A percentile compares a stretch with the other conserved stretches of the same genome.
phyloP scores from a whole-genome alignment of 2,329 filamentous ascomycete genomes.

The Zalaria sp. region DNA sequence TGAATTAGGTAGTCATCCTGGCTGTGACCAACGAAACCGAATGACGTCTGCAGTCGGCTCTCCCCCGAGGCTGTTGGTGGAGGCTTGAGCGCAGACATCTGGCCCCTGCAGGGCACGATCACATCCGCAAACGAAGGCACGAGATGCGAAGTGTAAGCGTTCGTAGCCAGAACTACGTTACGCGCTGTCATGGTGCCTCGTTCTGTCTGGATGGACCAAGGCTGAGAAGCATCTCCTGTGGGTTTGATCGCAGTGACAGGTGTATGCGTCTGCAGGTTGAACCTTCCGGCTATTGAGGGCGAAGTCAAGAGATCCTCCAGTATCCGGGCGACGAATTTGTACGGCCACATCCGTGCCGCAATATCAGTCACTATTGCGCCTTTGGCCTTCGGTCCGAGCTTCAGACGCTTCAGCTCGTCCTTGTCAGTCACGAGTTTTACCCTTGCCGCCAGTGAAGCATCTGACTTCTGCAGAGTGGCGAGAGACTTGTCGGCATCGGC shows the following conservation, averaged over 20 bases:
- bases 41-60: slow-evolving; percentile 40
- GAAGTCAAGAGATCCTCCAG: slow-evolving; percentile 44
- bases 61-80: slow-evolving; percentile 23
- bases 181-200: slow-evolving; percentile 52
- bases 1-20: slow-evolving; percentile 64
- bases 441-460: slow-evolving; percentile 41
- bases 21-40: slow-evolving; percentile 46
- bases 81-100: slow-evolving; percentile 53
- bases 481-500: slow-evolving; percentile 37
- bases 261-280: slow-evolving; percentile 66
- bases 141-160: slow-evolving; percentile 69
- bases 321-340: slow-evolving; percentile 65
- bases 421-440: slow-evolving; percentile 26
- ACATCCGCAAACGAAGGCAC: slow-evolving; percentile 54
- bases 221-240: slow-evolving; percentile 5
- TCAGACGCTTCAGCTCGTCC: slow-evolving; percentile 35
- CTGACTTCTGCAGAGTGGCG: slow-evolving; percentile 30
- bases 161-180: slow-evolving; percentile 64
- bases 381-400: slow-evolving; percentile 37
- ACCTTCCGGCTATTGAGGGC: slow-evolving; percentile 17
- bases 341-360: slow-evolving; percentile 65
- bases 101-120: slow-evolving; percentile 64
- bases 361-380: slow-evolving; percentile 51
- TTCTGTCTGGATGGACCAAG: slow-evolving; percentile 51
- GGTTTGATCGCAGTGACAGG: slow-evolving; percentile 33